Base-by-base conservation (phyloP, 169 alveolate species). In the Ichthyophthirius multifiliis region DNA sequence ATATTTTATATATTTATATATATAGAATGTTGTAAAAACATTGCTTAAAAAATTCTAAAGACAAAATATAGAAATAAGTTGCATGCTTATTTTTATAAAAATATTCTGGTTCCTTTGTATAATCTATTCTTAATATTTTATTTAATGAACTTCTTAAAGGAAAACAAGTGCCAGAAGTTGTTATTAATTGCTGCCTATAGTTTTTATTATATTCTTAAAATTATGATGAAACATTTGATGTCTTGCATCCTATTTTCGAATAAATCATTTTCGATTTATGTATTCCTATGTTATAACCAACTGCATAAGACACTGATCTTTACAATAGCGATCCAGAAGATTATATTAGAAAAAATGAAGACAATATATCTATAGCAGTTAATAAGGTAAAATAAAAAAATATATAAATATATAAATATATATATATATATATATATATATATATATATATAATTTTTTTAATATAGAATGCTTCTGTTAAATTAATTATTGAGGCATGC, bases 301-400 rank as follows among this genome's bases (percentile, higher is more conserved):
- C 71, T 27, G 23, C 34, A 20, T 34, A 55, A 55, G 71, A 55
- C 31, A 27, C 31, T 5, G 31, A 55, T 10, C 31, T 55, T n/a
- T 55, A 55, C 39, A 55, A 55, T 27, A 13, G 13, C 12, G 71
- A 55, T 27, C 71, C 71, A 10, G 71, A 55, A 55, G 71, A 55
- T n/a, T 55, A 55, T 23, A 55, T 55, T 55, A 34, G 71, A 10
- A 55, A 55, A 15, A 39, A 55, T 55, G 71, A 55, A 55, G 71
- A 55, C 4, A 55, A 7, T 27, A n/a, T n/a, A n/a, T 55, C 71
- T 1, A 55, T 55, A 10, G 13, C 31, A 20, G 71, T 55, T 10
- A 55, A 55, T 27, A 55, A 55, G 43, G 71, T 55, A 55, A 20
- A 55, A 1, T 55, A 4, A 6, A 1, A 18, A 18, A 1, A 4